Evolutionary conservation across 2,329 filamentous ascomycete species (phyloP), one percentile per base, ranked within the genome.

Genomic region (Talaromyces verruculosus): DNA sequence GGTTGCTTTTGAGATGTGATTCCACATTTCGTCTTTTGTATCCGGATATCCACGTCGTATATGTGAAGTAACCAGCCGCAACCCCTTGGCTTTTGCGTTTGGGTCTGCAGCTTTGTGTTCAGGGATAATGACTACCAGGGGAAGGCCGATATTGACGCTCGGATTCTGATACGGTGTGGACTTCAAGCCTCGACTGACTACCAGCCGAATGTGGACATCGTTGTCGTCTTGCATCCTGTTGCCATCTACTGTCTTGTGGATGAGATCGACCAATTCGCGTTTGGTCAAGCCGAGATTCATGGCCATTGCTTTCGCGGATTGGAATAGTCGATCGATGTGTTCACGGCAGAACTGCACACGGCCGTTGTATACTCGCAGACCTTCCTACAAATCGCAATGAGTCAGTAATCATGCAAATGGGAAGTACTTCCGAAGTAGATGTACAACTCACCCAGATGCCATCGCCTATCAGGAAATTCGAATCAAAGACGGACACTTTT

Each of bases 261-360:
- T 57, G 1, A 57, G 53, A 22, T 15, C 17, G 7, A 37, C 53
- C 17, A 57, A 6, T 57, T 35, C 53, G 30, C 53, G 53, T 30
- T 57, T 57, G 30, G 53, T 35, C 30, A 57, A 25, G 53, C 53
- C 53, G 53, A 57, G 53, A 57, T 57, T 19, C 53, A 57, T 57
- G 37, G 53, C 53, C 53, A 57, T 57, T 57, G 53, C 53, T 57
- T 57, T 57, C 8, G 53, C 53, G 10, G 53, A 57, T 57, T 57
- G 53, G 53, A 57, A 57, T 11, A 57, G 19, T 19, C 53, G 53
- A 22, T 57, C 53, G 13, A 57, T 57, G 19, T 57, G 53, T 57
- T 57, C 53, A 13, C 53, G 30, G 13, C 53, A 57, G 33, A 57
- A 57, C 35, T 57, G 53, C 17, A 57, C 53, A 33, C 53, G 53